These are phyloP conservation scores for Ophiostoma himal-ulmi DNA, from an alignment of 2,329 filamentous ascomycete species.

Conservation along the genomic window DNA sequence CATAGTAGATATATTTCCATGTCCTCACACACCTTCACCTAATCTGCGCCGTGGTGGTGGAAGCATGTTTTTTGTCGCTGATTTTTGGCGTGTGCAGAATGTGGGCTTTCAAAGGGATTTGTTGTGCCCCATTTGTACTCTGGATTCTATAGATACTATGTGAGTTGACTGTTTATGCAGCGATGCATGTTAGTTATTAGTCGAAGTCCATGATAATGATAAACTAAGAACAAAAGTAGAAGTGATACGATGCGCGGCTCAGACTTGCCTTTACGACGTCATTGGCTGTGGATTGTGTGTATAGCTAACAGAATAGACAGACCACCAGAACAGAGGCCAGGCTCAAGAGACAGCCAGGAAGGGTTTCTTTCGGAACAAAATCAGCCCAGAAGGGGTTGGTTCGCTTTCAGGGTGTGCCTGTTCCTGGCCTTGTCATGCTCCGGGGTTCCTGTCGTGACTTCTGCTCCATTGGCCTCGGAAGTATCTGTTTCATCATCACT, in stretches of 20 bases:
- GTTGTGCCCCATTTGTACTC: no score
- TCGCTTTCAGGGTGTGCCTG: not conserved
- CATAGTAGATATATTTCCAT: not conserved
- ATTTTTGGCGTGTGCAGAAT: no score
- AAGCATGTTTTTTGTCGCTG: no score
- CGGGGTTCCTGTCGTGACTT: not conserved
- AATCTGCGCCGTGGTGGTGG: no score
- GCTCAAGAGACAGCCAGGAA: not conserved
- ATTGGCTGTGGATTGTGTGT: conserved; percentile 1
- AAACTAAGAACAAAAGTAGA: not conserved
- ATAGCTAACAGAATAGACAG: not conserved
- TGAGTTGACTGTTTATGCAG: no score
- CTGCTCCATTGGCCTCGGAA: conserved; percentile 50
- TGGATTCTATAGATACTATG: no score
- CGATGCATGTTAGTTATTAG: no score
- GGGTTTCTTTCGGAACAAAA: conserved; percentile 39
- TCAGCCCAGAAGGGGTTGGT: conserved; percentile 30
- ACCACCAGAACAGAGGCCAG: not conserved
- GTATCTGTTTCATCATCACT: conserved; percentile 70
- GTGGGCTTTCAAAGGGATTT: no score
- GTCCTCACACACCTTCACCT: no score
- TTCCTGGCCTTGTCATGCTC: not conserved
- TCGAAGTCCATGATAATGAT: no score
- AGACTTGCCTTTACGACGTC: conserved; percentile 25
- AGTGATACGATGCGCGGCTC: conserved; percentile 14